Evolutionary conservation across 176 grass and related monocot species (phyloP), one percentile per base, ranked within the genome.

Genomic region (Avena atlantica): DNA sequence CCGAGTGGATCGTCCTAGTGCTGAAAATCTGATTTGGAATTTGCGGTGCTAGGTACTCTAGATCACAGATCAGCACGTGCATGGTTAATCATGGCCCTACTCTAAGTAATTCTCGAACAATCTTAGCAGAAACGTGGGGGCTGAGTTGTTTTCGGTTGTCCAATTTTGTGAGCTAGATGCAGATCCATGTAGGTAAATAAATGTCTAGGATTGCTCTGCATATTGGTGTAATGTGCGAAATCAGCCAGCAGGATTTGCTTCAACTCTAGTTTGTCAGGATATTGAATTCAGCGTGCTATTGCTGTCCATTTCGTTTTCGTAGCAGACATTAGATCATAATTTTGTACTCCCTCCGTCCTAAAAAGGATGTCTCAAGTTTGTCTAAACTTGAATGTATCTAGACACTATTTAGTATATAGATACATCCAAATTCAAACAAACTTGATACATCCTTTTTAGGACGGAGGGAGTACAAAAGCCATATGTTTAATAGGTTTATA

Each of bases 181-280:
- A 79, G 57, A 87, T 87, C 45, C n/a, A 66, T 19, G n/a, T 8
- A 27, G 12, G 21, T 45, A 40, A n/a, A 44, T 45, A 40, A n/a
- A 44, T 34, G 27, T 78, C 56, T 4, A 36, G 12, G 3, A 16
- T 57, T 83, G 14, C 40, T 9, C 16, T 5, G 6, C n/a, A 6
- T 16, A 84, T 45, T 50, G 10, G 53, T 1, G 17, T 14, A 24
- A 68, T 36, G 25, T 19, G 79, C 62, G 10, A 58, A 78, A 47
- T 74, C 57, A 24, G 17, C 66, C 8, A 8, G 15, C 21, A 27
- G 37, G 27, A 84, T 87, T 59, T 40, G n/a, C 50, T 50, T 68
- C 42, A 17, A 20, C 60, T 53, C n/a, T 51, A 27, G 10, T 78
- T n/a, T 19, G 62, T 11, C 1, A 79, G 8, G 53, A 49, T 68